Conservation (phyloP, 1,284 basidiomycete genomes). For the Xanthoconium separans region DNA sequence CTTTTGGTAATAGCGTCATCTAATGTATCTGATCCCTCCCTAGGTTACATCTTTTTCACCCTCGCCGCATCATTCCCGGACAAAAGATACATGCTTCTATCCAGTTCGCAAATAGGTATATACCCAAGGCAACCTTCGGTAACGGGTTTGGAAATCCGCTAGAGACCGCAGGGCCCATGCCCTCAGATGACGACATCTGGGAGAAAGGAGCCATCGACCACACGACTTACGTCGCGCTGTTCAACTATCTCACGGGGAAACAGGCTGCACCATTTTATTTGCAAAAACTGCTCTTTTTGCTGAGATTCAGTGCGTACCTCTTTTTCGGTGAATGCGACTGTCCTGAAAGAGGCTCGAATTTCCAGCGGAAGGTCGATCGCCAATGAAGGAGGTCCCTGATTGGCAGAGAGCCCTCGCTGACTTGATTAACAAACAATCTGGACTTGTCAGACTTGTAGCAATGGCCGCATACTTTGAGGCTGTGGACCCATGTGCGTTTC, state of each 20-base stretch:
- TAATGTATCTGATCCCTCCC: not conserved
- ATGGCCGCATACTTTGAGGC: constrained; percentile 7
- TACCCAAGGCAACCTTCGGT: constrained; percentile 9
- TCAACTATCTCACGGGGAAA: constrained; percentile 2
- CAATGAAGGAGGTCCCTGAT: not conserved
- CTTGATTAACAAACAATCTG: constrained; percentile 3
- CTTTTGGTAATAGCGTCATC: not conserved
- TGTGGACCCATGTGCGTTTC: not conserved
- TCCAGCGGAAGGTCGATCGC: constrained; percentile 5
- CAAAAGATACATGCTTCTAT: constrained; percentile 9
- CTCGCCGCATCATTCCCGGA: constrained; percentile 9
- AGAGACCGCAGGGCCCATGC: constrained; percentile 6
- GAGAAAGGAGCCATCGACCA: constrained; percentile 5
- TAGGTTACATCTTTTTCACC: constrained; percentile 4
- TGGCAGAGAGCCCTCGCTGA: constrained; percentile 4
- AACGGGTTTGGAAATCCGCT: constrained; percentile 9
- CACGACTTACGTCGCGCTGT: constrained; percentile 4
- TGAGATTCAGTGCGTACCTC: constrained; percentile 6
- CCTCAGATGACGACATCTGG: constrained; percentile 7
- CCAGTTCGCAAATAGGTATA: constrained; percentile 4
- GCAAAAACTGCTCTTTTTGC: constrained; percentile 6
- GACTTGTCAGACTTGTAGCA: constrained; percentile 6
- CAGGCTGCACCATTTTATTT: constrained; percentile 7
- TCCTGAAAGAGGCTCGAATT: not conserved
- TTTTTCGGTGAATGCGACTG: too few relatives aligned